phyloP scores from a whole-genome alignment of 225 moss, liverwort and hornwort species.

The Thuidium tamariscinum region DNA sequence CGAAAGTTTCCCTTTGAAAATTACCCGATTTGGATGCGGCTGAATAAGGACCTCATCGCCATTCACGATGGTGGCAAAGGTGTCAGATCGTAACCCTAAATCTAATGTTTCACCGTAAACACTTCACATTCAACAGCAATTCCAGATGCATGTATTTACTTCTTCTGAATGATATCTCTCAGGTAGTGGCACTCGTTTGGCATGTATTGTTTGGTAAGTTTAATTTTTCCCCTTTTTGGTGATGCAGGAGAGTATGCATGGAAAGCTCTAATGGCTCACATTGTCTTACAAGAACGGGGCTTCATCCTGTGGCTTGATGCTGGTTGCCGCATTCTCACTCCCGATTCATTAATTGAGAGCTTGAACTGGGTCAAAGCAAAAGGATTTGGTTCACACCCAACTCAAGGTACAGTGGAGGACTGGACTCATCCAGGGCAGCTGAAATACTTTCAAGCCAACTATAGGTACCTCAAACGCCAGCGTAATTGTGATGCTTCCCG shows the following conservation, averaged over 20 bases:
- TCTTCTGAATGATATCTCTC: not conserved
- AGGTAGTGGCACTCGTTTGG: not conserved
- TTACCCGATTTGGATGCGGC: constrained; percentile 48
- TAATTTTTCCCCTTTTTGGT: not conserved
- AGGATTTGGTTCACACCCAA: constrained; percentile 26
- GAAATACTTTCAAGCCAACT: constrained; percentile 41
- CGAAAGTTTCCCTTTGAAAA: constrained; percentile 29
- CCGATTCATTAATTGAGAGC: constrained; percentile 6
- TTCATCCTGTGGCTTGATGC: constrained; percentile 55
- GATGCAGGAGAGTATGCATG: constrained; percentile 57
- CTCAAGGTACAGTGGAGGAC: constrained; percentile 4
- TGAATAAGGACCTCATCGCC: constrained; percentile 27
- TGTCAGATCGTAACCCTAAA: not conserved
- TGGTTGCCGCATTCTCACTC: constrained; percentile 41
- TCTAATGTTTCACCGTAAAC: not conserved
- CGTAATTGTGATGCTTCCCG: constrained; percentile 52
- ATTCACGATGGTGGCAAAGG: constrained; percentile 54
- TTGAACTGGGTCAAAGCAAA: constrained; percentile 15
- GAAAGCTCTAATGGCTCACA: constrained; percentile 51
- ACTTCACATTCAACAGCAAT: not conserved
- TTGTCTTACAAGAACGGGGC: constrained; percentile 38
- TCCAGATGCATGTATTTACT: not conserved
- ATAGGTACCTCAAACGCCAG: constrained; percentile 20
- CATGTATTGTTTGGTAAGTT: not conserved
- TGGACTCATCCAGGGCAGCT: constrained; percentile 44